Percentiles rank a stretch among this genome's conserved stretches.
These are phyloP conservation scores for Arachis monticola DNA, from an alignment of 331 rosid species.

Conservation along the genomic window DNA sequence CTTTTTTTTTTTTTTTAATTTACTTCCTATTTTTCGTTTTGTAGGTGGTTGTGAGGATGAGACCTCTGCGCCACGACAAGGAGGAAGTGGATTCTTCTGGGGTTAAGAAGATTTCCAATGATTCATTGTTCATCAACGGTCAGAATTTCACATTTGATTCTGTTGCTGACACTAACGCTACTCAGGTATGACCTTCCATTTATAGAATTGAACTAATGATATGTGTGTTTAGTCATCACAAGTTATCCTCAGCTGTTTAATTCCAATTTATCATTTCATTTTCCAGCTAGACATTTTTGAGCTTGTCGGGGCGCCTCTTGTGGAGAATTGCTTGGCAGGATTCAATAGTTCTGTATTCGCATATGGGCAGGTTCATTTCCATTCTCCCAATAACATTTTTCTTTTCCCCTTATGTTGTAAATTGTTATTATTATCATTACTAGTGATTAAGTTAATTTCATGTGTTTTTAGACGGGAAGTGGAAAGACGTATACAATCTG, in stretches of 20 bases:
- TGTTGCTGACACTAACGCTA: conserved; percentile 64
- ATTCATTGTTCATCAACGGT: conserved; percentile 71
- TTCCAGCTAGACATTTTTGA: conserved; percentile 80
- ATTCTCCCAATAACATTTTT: background rate
- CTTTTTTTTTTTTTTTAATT: background rate
- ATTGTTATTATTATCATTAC: conserved; percentile 23
- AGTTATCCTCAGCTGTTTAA: background rate
- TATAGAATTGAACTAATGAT: background rate
- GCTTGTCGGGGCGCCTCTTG: conserved; percentile 84
- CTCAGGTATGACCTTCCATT: conserved; percentile 60
- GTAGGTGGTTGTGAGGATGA: conserved; percentile 83
- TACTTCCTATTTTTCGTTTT: conserved; percentile 16
- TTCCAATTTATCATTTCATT: conserved; percentile 13
- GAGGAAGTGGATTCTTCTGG: conserved; percentile 63
- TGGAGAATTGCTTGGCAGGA: conserved; percentile 88
- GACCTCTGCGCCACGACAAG: conserved; percentile 56
- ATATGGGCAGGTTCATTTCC: conserved; percentile 74
- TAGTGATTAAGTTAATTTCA: conserved; percentile 8
- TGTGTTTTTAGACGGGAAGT: conserved; percentile 77
- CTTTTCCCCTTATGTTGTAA: background rate
- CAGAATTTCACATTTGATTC: conserved; percentile 84
- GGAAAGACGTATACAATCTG: conserved; percentile 99
- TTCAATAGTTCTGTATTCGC: conserved; percentile 92
- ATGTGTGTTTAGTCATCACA: background rate
- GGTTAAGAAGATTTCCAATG: conserved; percentile 61